A percentile compares a stretch with the other conserved stretches of the same genome.
phyloP scores from a whole-genome alignment of 495 filamentous ascomycete species.

The Thozetella sp. region DNA sequence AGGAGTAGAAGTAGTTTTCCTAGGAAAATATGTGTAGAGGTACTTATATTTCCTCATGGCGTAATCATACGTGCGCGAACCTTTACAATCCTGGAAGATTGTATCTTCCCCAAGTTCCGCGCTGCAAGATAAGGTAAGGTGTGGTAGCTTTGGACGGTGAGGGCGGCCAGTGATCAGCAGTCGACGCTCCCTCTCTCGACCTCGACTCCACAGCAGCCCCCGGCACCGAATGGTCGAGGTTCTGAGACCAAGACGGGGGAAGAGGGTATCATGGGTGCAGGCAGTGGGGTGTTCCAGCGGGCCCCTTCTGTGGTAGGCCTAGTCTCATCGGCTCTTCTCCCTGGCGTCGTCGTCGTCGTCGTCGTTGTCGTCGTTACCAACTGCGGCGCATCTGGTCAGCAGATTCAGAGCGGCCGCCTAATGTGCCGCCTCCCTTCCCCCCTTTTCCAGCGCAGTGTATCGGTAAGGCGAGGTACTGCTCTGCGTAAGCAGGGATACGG shows the following conservation, averaged over 20 bases:
- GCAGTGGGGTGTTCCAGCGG: background rate
- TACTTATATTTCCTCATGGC: background rate
- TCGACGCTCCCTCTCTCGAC: background rate
- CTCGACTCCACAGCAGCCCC: background rate
- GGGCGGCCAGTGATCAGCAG: background rate
- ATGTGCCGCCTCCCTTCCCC: background rate
- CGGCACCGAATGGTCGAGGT: background rate
- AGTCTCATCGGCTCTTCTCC: too few relatives aligned
- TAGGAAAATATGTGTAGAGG: too few relatives aligned
- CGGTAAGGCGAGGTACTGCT: too few relatives aligned
- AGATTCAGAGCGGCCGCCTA: background rate
- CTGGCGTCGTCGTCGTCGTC: too few relatives aligned
- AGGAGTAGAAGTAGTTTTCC: too few relatives aligned
- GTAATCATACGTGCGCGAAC: background rate
- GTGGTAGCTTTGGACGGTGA: background rate
- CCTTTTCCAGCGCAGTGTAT: background rate
- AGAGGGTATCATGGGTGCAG: background rate
- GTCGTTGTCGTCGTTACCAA: too few relatives aligned
- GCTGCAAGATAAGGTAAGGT: constrained; percentile 1
- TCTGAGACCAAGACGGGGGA: too few relatives aligned
- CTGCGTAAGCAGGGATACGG: background rate
- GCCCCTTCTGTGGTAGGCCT: too few relatives aligned
- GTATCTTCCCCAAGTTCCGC: background rate
- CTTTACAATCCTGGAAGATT: too few relatives aligned
- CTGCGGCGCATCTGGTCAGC: too few relatives aligned